A percentile compares a stretch with the other conserved stretches of the same genome.
Conservation (phyloP, 768 basidiomycete genomes). For the Suillus paluster region DNA sequence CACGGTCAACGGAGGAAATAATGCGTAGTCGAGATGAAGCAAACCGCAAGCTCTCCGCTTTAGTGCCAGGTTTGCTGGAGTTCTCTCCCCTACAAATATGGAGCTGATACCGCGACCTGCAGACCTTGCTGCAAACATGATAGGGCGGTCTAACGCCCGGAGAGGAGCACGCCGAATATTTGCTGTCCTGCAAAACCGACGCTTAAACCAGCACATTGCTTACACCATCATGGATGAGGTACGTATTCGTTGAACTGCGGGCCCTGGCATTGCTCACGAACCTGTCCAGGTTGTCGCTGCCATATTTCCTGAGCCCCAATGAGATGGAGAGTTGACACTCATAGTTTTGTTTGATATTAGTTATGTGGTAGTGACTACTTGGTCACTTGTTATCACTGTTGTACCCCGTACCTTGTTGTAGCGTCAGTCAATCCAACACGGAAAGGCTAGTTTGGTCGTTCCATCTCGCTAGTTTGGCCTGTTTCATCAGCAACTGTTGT, state of each 20-base stretch:
- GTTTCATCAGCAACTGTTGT: background rate
- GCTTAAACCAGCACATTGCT: slow-evolving; percentile 92
- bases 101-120: slow-evolving; percentile 5
- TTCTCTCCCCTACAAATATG: background rate
- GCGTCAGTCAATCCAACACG: background rate
- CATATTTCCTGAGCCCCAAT: slow-evolving; percentile 61
- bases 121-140: slow-evolving; percentile 98
- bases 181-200: slow-evolving; percentile 89
- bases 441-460: background rate
- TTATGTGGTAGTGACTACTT: background rate
- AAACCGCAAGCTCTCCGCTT: slow-evolving; percentile 84
- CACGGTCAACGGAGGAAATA: slow-evolving; percentile 85
- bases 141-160: slow-evolving; percentile 94
- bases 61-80: slow-evolving; percentile 79
- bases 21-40: slow-evolving; percentile 82
- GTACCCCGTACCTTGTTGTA: too few species aligned
- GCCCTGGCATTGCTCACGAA: background rate
- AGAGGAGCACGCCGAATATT: slow-evolving; percentile 93
- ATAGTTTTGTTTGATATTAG: slow-evolving; percentile 1
- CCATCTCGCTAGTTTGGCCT: background rate
- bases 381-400: background rate
- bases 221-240: slow-evolving; percentile 94
- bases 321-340: background rate
- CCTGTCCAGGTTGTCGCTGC: slow-evolving; percentile 55
- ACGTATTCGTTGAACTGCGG: slow-evolving; percentile 15